A percentile compares a stretch with the other conserved stretches of the same genome.
Conservation (phyloP, 139 green algal species). For the Tetraselmis chui region DNA sequence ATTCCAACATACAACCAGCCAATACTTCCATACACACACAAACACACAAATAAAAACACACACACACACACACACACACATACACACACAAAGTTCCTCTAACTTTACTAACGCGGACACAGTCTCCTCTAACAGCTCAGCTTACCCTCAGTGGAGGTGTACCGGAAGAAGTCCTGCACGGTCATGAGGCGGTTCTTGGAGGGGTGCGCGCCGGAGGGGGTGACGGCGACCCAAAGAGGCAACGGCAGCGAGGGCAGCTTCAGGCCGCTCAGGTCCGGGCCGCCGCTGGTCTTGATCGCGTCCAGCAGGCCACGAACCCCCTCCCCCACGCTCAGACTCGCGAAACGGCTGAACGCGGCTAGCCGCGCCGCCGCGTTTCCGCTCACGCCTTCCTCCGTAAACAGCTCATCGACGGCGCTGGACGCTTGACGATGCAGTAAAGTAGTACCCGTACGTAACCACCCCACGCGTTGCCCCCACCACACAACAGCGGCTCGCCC, state of each 20-base stretch:
- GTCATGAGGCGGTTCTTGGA: constrained; percentile 33
- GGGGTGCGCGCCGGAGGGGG: constrained; percentile 13
- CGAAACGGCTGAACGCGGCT: neutral
- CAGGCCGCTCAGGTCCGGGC: neutral
- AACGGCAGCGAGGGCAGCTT: neutral
- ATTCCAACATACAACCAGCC: too few relatives aligned
- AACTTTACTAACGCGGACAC: too few relatives aligned
- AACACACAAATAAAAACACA: too few relatives aligned
- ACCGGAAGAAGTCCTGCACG: constrained; percentile 49
- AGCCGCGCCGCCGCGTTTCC: neutral
- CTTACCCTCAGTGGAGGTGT: constrained; percentile 39
- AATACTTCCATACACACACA: too few relatives aligned
- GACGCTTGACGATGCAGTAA: too few relatives aligned
- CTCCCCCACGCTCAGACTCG: neutral
- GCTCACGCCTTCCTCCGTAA: too few relatives aligned
- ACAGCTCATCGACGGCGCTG: too few relatives aligned
- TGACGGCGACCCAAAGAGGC: constrained; percentile 20
- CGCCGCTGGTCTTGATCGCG: neutral
- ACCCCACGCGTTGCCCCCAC: too few relatives aligned
- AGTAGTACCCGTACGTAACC: too few relatives aligned
- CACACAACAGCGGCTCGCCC: too few relatives aligned
- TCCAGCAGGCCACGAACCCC: neutral
- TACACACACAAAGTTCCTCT: too few relatives aligned
- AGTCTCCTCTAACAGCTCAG: neutral
- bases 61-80: too few relatives aligned